These are phyloP conservation scores for Ceratobasidium sp. DNA, from an alignment of 1,284 basidiomycete genomes.

Conservation along the genomic window DNA sequence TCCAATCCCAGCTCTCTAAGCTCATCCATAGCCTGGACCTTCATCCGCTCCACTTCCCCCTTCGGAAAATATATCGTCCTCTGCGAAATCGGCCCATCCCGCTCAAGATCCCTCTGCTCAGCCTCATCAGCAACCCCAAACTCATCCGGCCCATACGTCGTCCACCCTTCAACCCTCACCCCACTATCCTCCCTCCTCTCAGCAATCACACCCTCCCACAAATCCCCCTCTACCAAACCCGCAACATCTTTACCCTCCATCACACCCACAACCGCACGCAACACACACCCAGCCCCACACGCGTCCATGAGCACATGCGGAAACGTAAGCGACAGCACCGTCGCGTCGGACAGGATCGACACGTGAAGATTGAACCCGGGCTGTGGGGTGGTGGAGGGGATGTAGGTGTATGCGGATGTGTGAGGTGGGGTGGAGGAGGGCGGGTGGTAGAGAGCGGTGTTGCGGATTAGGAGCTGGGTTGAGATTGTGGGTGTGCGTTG, in stretches of 20 bases:
- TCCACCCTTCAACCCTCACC: background rate
- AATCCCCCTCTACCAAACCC: background rate
- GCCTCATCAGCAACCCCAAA: background rate
- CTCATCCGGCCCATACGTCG: conserved; percentile 21
- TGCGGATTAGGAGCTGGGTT: conserved; percentile 17
- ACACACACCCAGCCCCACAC: background rate
- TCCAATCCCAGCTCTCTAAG: background rate
- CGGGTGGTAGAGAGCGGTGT: background rate
- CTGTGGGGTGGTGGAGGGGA: background rate
- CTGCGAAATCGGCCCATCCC: conserved; percentile 26
- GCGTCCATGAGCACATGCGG: conserved; percentile 38
- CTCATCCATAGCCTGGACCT: conserved; percentile 13
- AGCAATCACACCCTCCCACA: background rate
- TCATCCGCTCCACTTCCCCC: conserved; percentile 14
- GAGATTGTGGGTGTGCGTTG: conserved; percentile 14
- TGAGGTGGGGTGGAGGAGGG: background rate
- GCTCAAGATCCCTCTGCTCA: conserved; percentile 8
- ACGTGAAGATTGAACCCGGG: conserved; percentile 32
- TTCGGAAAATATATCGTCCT: conserved; percentile 33
- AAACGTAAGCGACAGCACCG: conserved; percentile 15
- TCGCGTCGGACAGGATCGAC: conserved; percentile 18
- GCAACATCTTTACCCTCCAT: background rate
- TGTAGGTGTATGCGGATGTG: background rate
- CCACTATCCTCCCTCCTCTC: too few species aligned
- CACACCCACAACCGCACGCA: conserved; percentile 19